Evolutionary conservation across 768 basidiomycete genomes (phyloP), one percentile per base, ranked within the genome.

Genomic region (Tylopilus felleus): DNA sequence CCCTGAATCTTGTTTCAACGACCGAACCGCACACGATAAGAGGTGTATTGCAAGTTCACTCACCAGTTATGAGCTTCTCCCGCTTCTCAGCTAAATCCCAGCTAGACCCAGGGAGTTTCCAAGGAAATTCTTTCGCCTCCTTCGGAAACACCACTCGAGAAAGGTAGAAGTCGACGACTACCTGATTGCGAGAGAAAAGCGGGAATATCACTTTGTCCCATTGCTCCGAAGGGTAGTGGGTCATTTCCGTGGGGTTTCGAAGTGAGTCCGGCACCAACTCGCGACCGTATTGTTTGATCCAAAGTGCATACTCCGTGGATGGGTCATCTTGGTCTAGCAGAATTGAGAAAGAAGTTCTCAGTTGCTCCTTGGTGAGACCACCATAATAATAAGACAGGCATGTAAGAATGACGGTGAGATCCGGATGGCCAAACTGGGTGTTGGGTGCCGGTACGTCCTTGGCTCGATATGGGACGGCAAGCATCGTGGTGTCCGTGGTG

Each of bases 131-230:
- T n/a, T n/a, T n/a, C n/a, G n/a, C n/a, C n/a, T n/a, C n/a, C n/a
- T n/a, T n/a, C 0, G 71, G 73, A 28, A 74, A 76, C 10, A 75
- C 74, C 0, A 69, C 59, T 16, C 49, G 46, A 0, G 70, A 67
- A 0, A 75, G 55, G 38, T 56, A 61, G 12, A 53, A 44, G 12
- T 61, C 55, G 4, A 61, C 33, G 0, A 42, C 13, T 12, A 22
- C 49, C 25, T 53, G 39, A 9, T 60, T 60, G 1, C 39, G 14
- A 1, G 23, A 0, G 27, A 60, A 60, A 3, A 50, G 40, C 0
- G 59, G 60, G 19, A 25, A 49, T 16, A 52, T 14, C 2, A 12
- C 0, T 0, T 29, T 22, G 12, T 47, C 36, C 60, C 60, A 60
- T 36, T 53, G 51, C 17, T 60, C 59, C 9, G 39, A 40, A 6